A percentile compares a stretch with the other conserved stretches of the same genome.
Evolutionary conservation across 768 basidiomycete species (phyloP).

Genomic region (Porphyrellus cyaneotinctus): DNA sequence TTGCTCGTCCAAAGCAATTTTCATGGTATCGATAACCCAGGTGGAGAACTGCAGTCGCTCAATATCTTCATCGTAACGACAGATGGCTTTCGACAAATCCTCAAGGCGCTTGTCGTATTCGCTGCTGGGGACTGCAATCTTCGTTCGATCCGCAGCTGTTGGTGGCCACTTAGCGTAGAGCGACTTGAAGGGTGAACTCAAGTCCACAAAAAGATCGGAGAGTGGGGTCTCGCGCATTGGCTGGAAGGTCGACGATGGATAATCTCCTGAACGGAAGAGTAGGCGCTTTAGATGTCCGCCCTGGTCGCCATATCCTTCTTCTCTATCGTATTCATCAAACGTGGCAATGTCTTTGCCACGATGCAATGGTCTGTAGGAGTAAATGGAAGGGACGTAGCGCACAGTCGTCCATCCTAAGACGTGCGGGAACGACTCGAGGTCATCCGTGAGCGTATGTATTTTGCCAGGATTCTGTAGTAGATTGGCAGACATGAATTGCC

Average conservation of each 20-base stretch:
- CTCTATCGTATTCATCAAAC: not conserved
- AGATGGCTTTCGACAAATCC: not conserved
- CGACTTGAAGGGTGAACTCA: not conserved
- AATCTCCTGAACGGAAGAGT: rapidly evolving
- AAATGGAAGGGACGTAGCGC: not conserved
- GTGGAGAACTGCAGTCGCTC: not conserved
- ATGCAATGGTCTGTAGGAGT: not conserved
- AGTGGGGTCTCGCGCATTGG: not conserved
- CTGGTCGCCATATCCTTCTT: not conserved
- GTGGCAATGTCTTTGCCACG: not conserved
- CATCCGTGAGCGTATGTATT: conserved; percentile 24
- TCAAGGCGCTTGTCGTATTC: not conserved
- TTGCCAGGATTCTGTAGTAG: conserved; percentile 18
- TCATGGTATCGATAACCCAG: not conserved
- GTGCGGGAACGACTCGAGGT: conserved; percentile 33
- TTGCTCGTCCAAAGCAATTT: not conserved
- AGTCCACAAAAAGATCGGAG: not conserved
- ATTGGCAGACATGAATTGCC: conserved; percentile 7
- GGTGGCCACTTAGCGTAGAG: not conserved
- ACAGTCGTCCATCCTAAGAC: conserved; percentile 1
- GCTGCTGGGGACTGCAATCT: no score
- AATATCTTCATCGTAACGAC: not conserved
- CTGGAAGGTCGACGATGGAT: not conserved
- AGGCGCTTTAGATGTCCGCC: not conserved
- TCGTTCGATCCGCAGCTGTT: not conserved